phyloP scores from a whole-genome alignment of 352 stramenopile genomes.

The Lagenidium sp. region DNA sequence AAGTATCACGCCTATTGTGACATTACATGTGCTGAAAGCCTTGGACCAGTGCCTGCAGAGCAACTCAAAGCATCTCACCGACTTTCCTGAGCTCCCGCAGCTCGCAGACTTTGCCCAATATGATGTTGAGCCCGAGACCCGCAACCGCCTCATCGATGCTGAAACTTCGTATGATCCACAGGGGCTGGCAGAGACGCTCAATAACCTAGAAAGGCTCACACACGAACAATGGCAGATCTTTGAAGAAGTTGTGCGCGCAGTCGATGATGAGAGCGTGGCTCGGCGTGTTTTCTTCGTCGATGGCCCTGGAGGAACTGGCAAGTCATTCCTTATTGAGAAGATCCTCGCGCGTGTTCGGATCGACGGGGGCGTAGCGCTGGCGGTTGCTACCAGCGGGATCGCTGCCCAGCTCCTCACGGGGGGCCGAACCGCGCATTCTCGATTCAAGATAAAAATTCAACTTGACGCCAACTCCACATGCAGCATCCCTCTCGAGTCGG shows the following conservation, averaged over 20 bases:
- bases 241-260: conserved; percentile 9
- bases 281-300: conserved; percentile 2
- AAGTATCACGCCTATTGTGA: background rate
- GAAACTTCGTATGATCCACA: conserved; percentile 5
- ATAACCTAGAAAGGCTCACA: background rate
- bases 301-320: conserved; percentile 4
- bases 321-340: conserved; percentile 1
- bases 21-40: background rate
- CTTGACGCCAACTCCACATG: conserved; percentile 2
- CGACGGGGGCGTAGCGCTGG: conserved; percentile 6
- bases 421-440: conserved; percentile 17
- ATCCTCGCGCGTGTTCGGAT: conserved; percentile 10
- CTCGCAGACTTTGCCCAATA: background rate
- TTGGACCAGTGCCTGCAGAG: background rate
- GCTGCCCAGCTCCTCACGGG: conserved; percentile 14
- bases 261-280: background rate
- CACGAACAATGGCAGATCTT: conserved; percentile 8
- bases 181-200: background rate
- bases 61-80: background rate
- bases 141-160: background rate
- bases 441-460: conserved; percentile 16
- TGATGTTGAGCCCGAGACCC: background rate
- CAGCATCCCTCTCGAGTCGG: background rate
- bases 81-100: background rate
- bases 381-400: conserved; percentile 21